phyloP scores from a whole-genome alignment of 371 early-diverging fungal genomes.

The Apophysomyces variabilis region DNA sequence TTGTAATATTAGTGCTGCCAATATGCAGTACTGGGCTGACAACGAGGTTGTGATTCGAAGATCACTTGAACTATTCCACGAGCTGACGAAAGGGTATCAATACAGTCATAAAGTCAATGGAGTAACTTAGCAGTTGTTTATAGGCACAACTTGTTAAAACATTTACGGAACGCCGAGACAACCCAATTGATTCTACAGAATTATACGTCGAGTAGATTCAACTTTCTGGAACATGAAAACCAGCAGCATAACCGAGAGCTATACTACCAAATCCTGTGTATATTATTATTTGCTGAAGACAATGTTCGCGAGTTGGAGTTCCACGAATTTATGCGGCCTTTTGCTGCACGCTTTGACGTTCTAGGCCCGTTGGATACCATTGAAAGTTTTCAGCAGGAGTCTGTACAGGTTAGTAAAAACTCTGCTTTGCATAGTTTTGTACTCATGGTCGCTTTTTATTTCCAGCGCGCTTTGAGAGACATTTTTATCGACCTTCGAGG shows the following conservation, averaged over 20 bases:
- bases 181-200: slow-evolving; percentile 69
- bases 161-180: slow-evolving; percentile 74
- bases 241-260: slow-evolving; percentile 60
- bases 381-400: slow-evolving; percentile 48
- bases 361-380: slow-evolving; percentile 37
- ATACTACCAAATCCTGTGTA: slow-evolving; percentile 79
- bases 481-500: slow-evolving; percentile 84
- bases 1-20: slow-evolving; percentile 21
- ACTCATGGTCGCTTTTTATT: not conserved
- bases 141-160: not conserved
- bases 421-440: not conserved
- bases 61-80: slow-evolving; percentile 67
- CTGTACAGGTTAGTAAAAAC: slow-evolving; percentile 37
- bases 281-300: slow-evolving; percentile 78
- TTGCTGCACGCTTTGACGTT: slow-evolving; percentile 57
- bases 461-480: slow-evolving; percentile 46
- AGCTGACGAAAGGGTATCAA: slow-evolving; percentile 29
- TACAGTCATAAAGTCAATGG: not conserved
- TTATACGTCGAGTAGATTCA: slow-evolving; percentile 70
- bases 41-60: slow-evolving; percentile 32
- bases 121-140: not conserved
- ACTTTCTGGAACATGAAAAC: slow-evolving; percentile 58
- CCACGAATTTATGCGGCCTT: slow-evolving; percentile 74
- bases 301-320: slow-evolving; percentile 60
- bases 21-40: slow-evolving; percentile 40